Percentiles rank a stretch among this genome's conserved stretches.
These are phyloP conservation scores for Ilyonectria destructans DNA, from an alignment of 2,329 filamentous ascomycete genomes.

Conservation along the genomic window DNA sequence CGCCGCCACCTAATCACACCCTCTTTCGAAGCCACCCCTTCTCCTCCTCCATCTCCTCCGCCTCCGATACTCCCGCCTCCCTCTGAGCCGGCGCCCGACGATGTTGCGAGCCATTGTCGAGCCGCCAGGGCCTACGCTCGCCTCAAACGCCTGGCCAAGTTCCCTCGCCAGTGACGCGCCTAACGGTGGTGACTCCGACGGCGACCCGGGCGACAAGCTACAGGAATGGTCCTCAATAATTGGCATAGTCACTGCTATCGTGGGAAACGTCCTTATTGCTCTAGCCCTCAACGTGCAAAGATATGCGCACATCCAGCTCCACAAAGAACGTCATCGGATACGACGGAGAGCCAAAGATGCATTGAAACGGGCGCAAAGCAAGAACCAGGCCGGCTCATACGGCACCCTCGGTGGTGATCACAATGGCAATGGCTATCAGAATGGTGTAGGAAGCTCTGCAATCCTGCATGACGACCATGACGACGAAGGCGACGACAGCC, in stretches of 20 bases:
- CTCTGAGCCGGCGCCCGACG: constrained; percentile 40
- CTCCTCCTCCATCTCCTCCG: constrained; percentile 33
- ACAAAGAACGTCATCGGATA: constrained; percentile 76
- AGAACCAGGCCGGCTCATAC: constrained; percentile 52
- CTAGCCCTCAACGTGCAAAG: constrained; percentile 96
- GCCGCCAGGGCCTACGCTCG: constrained; percentile 44
- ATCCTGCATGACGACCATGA: constrained; percentile 46
- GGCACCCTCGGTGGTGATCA: constrained; percentile 52
- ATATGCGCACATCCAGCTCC: constrained; percentile 91
- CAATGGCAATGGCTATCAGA: constrained; percentile 43
- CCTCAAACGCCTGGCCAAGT: constrained; percentile 37
- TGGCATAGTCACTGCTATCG: constrained; percentile 92
- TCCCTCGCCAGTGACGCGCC: constrained; percentile 34
- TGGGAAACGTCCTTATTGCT: constrained; percentile 94
- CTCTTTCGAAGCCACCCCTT: constrained; percentile 3
- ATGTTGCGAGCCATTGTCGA: constrained; percentile 47
- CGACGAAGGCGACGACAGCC: constrained; percentile 55
- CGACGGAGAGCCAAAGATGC: constrained; percentile 70
- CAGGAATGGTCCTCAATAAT: constrained; percentile 93
- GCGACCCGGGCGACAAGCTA: constrained; percentile 64
- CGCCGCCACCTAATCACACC: constrained; percentile 7
- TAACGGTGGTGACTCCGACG: constrained; percentile 39
- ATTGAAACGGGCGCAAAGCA: constrained; percentile 62
- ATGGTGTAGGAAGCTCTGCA: constrained; percentile 32
- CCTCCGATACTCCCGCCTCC: constrained; percentile 36